phyloP scores from a whole-genome alignment of 495 filamentous ascomycete genomes.

The Parmelia sp. region DNA sequence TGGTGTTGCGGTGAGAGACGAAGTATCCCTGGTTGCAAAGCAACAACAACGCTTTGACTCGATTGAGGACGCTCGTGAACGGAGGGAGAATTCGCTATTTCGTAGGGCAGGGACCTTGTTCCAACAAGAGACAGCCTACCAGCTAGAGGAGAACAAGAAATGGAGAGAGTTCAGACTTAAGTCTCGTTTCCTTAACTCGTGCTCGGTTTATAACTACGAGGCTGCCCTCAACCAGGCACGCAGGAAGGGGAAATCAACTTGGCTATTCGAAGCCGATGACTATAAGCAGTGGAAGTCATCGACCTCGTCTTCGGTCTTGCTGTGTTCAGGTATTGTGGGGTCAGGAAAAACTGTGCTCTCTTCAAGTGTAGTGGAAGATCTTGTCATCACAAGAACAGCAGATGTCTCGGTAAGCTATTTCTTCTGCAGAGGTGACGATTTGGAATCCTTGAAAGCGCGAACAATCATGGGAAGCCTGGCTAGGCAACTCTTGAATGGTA shows the following conservation, averaged over 20 bases:
- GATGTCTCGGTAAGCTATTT: conserved; percentile 5
- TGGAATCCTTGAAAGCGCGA: conserved; percentile 10
- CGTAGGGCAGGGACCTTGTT: background rate
- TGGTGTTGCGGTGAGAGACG: background rate
- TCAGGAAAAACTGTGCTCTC: background rate
- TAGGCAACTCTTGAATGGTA: conserved; percentile 2
- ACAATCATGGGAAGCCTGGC: conserved; percentile 13
- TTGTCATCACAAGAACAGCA: too few relatives aligned
- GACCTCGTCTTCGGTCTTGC: background rate
- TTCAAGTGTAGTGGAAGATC: too few relatives aligned
- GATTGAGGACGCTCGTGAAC: background rate
- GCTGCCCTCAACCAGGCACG: background rate
- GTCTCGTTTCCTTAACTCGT: background rate
- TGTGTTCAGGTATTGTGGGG: background rate
- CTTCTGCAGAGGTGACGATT: conserved; percentile 14
- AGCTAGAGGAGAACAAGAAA: background rate
- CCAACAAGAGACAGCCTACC: background rate
- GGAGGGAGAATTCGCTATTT: background rate
- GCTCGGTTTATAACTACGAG: background rate
- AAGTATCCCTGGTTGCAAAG: background rate
- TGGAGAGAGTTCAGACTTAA: background rate
- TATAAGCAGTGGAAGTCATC: background rate
- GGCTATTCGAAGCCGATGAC: background rate
- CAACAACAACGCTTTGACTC: background rate
- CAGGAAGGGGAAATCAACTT: background rate